phyloP scores from a whole-genome alignment of 2,329 filamentous ascomycete species.

The Pyrenophora tritici-repentis region DNA sequence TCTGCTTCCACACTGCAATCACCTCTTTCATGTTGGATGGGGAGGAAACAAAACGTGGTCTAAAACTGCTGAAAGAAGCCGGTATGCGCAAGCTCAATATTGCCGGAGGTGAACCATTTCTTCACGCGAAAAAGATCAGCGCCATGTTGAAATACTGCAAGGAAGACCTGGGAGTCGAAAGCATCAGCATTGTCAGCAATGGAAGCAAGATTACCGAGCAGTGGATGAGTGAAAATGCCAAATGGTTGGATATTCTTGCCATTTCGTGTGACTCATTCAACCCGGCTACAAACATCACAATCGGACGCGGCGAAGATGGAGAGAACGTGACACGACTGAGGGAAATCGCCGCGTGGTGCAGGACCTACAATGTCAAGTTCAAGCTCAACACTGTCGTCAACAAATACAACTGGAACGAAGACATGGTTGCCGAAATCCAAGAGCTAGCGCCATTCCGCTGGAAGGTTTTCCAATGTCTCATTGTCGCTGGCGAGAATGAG shows the following conservation, averaged over 20 bases:
- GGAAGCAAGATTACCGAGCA: slow-evolving; percentile 1
- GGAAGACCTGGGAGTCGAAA: slow-evolving; percentile 3
- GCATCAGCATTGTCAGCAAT: slow-evolving; percentile 8
- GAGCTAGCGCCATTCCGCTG: slow-evolving; percentile 10
- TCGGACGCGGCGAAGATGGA: slow-evolving; percentile 3
- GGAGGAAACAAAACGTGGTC: not conserved
- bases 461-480: slow-evolving; percentile 8
- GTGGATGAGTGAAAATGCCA: slow-evolving; percentile 1
- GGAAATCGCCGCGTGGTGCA: slow-evolving; percentile 1
- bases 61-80: slow-evolving; percentile 1
- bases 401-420: slow-evolving; percentile 5
- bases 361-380: slow-evolving; percentile 4
- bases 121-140: slow-evolving; percentile 4
- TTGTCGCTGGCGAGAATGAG: slow-evolving; percentile 9
- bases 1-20: slow-evolving; percentile 2
- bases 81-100: slow-evolving; percentile 12
- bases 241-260: slow-evolving; percentile 6
- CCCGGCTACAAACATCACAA: slow-evolving; percentile 4
- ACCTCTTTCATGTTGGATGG: not conserved
- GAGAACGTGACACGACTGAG: not conserved
- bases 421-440: slow-evolving; percentile 3
- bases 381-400: slow-evolving; percentile 11
- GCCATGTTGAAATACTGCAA: slow-evolving; percentile 7
- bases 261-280: slow-evolving; percentile 8
- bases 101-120: slow-evolving; percentile 7